Evolutionary conservation across 2,329 filamentous ascomycete species (phyloP).

Genomic region (Cladophialophora exuberans): DNA sequence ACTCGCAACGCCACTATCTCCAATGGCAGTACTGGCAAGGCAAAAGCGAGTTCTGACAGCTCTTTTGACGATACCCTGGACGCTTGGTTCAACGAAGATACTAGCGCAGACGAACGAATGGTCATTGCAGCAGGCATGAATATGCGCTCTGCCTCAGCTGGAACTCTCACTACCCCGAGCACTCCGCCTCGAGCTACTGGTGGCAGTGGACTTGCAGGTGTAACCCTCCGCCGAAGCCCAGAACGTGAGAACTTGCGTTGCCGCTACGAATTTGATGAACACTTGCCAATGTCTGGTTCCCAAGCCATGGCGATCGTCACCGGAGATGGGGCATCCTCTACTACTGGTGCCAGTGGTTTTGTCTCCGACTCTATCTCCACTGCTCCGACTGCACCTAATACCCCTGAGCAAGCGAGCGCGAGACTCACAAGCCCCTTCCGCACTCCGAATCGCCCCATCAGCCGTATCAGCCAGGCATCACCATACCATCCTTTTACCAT

Average conservation of each 20-base stretch:
- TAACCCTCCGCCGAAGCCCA: background rate
- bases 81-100: slow-evolving; percentile 1
- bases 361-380: background rate
- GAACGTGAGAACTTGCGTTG: background rate
- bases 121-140: slow-evolving; percentile 1
- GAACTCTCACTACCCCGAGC: background rate
- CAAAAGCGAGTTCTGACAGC: background rate
- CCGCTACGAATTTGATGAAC: background rate
- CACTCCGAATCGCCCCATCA: background rate
- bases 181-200: background rate
- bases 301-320: background rate
- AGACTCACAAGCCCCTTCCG: background rate
- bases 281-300: background rate
- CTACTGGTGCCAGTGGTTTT: too few species aligned
- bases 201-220: too few species aligned
- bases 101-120: background rate
- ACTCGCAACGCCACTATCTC: background rate
- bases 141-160: background rate
- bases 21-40: background rate
- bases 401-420: too few species aligned
- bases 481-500: background rate
- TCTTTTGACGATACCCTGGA: slow-evolving; percentile 5
- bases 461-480: background rate
- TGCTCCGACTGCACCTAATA: background rate
- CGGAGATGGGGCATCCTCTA: too few species aligned